A percentile compares a stretch with the other conserved stretches of the same genome.
phyloP scores from a whole-genome alignment of 2,329 filamentous ascomycete species.

The Aspergillus sergii region DNA sequence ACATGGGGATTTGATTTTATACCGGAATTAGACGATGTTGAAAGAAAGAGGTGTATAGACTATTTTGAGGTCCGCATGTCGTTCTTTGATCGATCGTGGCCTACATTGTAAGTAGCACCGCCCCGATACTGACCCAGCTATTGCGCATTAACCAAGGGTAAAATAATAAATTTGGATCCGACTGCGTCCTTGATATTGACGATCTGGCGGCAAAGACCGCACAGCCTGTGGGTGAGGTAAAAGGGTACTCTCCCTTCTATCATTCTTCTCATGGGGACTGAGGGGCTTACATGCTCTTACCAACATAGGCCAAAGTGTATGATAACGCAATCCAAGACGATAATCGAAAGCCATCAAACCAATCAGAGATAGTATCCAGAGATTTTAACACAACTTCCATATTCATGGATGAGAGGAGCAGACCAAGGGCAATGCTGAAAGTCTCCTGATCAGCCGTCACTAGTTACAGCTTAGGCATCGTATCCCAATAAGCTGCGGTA shows the following conservation, averaged over 20 bases:
- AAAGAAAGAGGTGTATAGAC: background rate
- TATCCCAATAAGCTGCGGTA: background rate
- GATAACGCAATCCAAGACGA: too few species aligned
- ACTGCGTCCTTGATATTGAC: conserved; percentile 8
- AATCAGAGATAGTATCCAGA: too few species aligned
- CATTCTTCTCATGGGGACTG: too few species aligned
- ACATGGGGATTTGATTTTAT: too few species aligned
- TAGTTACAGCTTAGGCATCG: background rate
- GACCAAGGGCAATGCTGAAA: conserved; percentile 9
- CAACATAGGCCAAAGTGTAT: too few species aligned
- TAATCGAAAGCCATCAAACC: too few species aligned
- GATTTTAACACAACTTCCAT: background rate
- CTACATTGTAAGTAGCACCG: background rate
- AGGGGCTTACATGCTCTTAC: too few species aligned
- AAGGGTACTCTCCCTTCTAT: too few species aligned
- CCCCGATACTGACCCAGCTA: too few species aligned
- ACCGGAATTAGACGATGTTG: too few species aligned
- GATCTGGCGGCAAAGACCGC: too few species aligned
- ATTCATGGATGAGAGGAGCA: conserved; percentile 10
- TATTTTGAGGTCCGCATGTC: conserved; percentile 8
- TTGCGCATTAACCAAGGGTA: conserved; percentile 1
- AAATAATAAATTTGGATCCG: background rate
- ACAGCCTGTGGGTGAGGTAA: too few species aligned
- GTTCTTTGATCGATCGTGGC: conserved; percentile 9
- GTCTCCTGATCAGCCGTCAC: conserved; percentile 1